phyloP scores from a whole-genome alignment of 2,329 filamentous ascomycete genomes.

The Aureobasidium sp. region DNA sequence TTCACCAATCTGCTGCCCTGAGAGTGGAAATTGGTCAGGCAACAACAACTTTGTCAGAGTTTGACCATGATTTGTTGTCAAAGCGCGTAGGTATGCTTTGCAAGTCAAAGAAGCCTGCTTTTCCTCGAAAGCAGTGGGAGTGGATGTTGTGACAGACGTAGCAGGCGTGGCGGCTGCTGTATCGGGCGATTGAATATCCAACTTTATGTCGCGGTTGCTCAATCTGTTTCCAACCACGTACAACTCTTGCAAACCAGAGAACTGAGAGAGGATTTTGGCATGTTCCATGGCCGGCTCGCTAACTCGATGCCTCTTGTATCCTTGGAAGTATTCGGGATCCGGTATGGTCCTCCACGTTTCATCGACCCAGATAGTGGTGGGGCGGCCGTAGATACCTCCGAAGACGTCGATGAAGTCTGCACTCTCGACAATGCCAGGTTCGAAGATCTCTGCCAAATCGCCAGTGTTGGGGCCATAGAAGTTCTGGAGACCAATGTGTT shows the following conservation, averaged over 20 bases:
- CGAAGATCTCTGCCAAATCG: conserved; percentile 40
- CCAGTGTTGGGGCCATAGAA: conserved; percentile 48
- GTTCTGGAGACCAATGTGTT: conserved; percentile 50
- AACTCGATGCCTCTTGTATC: conserved; percentile 19
- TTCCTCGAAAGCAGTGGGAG: conserved; percentile 23
- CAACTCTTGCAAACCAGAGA: conserved; percentile 42
- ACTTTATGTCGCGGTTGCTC: not conserved
- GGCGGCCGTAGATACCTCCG: conserved; percentile 43
- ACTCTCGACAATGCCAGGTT: conserved; percentile 37
- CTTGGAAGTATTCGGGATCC: conserved; percentile 20
- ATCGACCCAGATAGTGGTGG: conserved; percentile 24
- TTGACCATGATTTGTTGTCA: conserved; percentile 45
- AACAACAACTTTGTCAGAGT: conserved; percentile 51
- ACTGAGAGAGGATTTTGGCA: conserved; percentile 35
- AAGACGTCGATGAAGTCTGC: conserved; percentile 49
- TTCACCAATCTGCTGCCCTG: conserved; percentile 40
- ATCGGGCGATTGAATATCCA: not conserved
- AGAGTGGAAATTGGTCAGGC: conserved; percentile 48
- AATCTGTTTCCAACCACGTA: conserved; percentile 42
- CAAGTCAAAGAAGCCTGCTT: conserved; percentile 33
- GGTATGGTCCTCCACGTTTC: conserved; percentile 20
- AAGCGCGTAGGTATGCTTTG: conserved; percentile 43
- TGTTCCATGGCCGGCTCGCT: conserved; percentile 28
- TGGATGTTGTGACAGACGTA: not conserved
- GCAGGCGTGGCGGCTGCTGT: not conserved